These are phyloP conservation scores for Tricholoma terreum DNA, from an alignment of 768 basidiomycete genomes.

Conservation along the genomic window DNA sequence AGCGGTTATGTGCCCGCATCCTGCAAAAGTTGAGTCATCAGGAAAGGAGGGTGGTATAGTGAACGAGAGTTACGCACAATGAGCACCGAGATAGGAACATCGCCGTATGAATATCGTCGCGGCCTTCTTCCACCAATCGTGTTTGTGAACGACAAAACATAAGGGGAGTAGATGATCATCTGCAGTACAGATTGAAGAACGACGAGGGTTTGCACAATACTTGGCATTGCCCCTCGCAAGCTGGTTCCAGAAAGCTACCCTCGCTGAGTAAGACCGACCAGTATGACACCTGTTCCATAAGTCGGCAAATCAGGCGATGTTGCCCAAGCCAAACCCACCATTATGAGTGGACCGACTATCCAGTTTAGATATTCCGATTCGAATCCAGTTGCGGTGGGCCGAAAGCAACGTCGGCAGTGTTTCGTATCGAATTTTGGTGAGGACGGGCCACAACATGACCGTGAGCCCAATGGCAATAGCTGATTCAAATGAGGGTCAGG, in stretches of 20 bases:
- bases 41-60: too few species aligned
- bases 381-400: conserved; percentile 56
- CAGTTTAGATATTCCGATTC: conserved; percentile 79
- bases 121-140: conserved; percentile 50
- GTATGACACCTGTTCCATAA: conserved; percentile 76
- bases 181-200: conserved; percentile 79
- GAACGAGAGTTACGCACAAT: conserved; percentile 49
- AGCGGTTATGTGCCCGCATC: conserved; percentile 80
- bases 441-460: conserved; percentile 86
- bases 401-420: conserved; percentile 54
- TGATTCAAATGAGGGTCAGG: conserved; percentile 21
- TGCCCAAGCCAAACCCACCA: conserved; percentile 86
- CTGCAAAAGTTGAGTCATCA: too few species aligned
- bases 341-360: conserved; percentile 76
- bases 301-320: conserved; percentile 75
- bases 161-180: conserved; percentile 73
- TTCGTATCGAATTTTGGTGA: conserved; percentile 78
- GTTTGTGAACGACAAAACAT: conserved; percentile 70
- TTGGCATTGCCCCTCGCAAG: conserved; percentile 66
- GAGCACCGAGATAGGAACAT: conserved; percentile 63
- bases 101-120: conserved; percentile 41
- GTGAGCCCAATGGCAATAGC: conserved; percentile 81
- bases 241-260: conserved; percentile 83
- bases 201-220: conserved; percentile 78
- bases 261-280: conserved; percentile 76